Base-by-base conservation (phyloP, 768 basidiomycete species). In the Tricholomella constricta region DNA sequence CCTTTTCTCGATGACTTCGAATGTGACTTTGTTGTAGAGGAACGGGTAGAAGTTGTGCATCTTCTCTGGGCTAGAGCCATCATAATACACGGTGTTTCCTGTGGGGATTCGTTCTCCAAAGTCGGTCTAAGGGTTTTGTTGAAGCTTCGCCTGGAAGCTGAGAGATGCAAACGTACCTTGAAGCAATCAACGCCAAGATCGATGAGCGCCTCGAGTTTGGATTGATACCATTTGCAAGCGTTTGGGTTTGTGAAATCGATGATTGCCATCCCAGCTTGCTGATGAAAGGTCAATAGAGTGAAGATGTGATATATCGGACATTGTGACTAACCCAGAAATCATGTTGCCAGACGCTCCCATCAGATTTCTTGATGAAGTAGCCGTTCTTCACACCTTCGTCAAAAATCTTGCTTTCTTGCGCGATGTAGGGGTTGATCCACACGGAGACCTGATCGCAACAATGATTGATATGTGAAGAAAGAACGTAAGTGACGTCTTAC, bases 191-290 rank as follows among this genome's bases (percentile, higher is more conserved):
- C 77, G 4, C 74, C 74, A 25, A 77, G 68, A 43, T 76, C 74
- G 23, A 79, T 61, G 27, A 80, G 62, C 2, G 56, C 61, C 48
- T 61, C 55, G 14, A 80, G 66, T 53, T 77, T 72, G 31, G 60
- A 66, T 44, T 68, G 62, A 57, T 75, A 80, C 78, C 78, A 80
- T 43, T 65, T 62, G 48, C 72, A 72, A 17, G 78, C 78, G 5
- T 61, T 70, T 0, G 78, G 76, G 45, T 69, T 69, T 40, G 72
- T 76, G 60, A 76, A 78, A 54, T 79, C 78, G 40, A 80, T 72
- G 49, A 71, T 70, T 4, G 71, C 70, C 70, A 71, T 71, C 7
- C 69, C 71, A 20, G 70, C 72, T 68, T 78, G 77, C 78, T 70
- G 14, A 27, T 10, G 19, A 38, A 14, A 22, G 32, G 15, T 15